These are phyloP conservation scores for Silybum marianum DNA, from an alignment of 129 eudicot genomes.

Conservation along the genomic window DNA sequence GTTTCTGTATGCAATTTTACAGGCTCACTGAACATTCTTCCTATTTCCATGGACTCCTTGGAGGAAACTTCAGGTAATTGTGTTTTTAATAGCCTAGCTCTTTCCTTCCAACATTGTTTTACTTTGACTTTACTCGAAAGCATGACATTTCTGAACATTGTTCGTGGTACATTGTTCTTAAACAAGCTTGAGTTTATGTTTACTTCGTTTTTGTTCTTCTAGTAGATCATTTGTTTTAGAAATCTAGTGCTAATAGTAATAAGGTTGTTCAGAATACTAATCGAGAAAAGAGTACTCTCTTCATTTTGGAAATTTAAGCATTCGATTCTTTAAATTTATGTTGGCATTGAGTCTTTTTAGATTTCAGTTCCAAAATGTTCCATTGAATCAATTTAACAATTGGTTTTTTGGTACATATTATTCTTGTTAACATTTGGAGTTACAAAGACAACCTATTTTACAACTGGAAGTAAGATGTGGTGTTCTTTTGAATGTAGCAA, in stretches of 20 bases:
- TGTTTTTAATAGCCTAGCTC: not conserved
- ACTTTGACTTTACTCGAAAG: not conserved
- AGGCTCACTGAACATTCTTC: constrained; percentile 72
- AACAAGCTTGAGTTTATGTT: not conserved
- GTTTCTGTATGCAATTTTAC: constrained; percentile 22
- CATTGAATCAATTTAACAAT: not conserved
- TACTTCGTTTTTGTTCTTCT: not conserved
- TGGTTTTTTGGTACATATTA: not conserved
- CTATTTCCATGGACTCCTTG: constrained; percentile 70
- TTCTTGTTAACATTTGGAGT: not conserved
- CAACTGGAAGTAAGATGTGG: not conserved
- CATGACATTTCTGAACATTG: not conserved
- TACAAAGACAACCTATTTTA: not conserved
- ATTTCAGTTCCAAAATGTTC: not conserved
- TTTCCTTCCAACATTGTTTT: not conserved
- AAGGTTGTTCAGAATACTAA: not conserved
- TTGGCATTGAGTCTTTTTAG: not conserved
- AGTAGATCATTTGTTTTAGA: not conserved
- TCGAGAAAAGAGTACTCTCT: not conserved
- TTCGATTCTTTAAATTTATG: not conserved
- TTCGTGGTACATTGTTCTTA: not conserved
- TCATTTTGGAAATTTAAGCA: not conserved
- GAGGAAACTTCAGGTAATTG: constrained; percentile 67
- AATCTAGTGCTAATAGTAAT: not conserved
- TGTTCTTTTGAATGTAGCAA: not conserved